A percentile compares a stretch with the other conserved stretches of the same genome.
Evolutionary conservation across 2,329 filamentous ascomycete genomes (phyloP).

Genomic region (Phyllosticta ampelicida): DNA sequence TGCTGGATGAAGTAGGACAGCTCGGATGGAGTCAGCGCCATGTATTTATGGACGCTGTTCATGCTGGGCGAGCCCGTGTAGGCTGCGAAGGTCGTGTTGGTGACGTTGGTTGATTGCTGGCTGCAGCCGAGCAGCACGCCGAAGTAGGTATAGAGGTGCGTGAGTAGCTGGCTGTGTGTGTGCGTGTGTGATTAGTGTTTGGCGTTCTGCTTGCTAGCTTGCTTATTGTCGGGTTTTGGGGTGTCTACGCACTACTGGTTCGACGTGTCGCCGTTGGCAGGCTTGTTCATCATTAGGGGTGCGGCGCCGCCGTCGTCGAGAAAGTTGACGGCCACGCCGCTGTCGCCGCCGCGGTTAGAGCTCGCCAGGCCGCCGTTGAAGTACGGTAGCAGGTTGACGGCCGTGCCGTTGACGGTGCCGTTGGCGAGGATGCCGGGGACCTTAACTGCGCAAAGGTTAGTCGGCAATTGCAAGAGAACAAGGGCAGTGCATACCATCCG

Average conservation of each 20-base stretch:
- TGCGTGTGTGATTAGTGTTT: no score
- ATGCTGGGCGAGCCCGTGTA: constrained; percentile 39
- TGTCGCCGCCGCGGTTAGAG: constrained; percentile 40
- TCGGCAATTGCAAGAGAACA: no score
- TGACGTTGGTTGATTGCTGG: background rate
- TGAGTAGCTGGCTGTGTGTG: constrained; percentile 49
- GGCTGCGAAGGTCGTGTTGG: constrained; percentile 28
- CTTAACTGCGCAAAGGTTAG: constrained; percentile 18
- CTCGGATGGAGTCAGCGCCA: constrained; percentile 43
- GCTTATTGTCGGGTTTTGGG: no score
- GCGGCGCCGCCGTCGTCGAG: constrained; percentile 49
- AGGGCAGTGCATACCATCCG: background rate
- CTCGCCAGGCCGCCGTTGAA: constrained; percentile 47
- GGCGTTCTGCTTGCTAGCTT: no score
- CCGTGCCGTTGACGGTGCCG: constrained; percentile 38
- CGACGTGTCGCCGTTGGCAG: constrained; percentile 40
- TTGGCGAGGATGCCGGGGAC: constrained; percentile 49
- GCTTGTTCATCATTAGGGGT: constrained; percentile 45
- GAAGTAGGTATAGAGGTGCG: constrained; percentile 53
- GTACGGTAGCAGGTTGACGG: constrained; percentile 49
- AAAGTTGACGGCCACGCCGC: constrained; percentile 46
- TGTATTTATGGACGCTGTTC: constrained; percentile 50
- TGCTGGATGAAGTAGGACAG: constrained; percentile 50
- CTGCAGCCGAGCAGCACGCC: constrained; percentile 40
- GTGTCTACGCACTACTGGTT: constrained; percentile 54